Evolutionary conservation across 1,139 yeast genomes (phyloP), one percentile per base, ranked within the genome.

Genomic region (Diutina scorzettiae): DNA sequence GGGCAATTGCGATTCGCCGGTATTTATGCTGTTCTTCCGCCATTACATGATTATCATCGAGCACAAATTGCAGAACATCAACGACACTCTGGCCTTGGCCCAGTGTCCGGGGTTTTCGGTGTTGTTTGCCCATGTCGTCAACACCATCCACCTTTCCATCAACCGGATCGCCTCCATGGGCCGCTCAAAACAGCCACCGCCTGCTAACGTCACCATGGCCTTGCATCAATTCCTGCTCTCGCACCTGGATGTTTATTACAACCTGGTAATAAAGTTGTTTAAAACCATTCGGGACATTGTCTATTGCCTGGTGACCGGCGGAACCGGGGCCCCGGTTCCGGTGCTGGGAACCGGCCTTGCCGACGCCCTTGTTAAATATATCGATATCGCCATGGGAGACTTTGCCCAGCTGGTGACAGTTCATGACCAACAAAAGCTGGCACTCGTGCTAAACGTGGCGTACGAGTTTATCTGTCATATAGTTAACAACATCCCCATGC

Each of bases 11-110:
- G 84, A 63, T 71, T 85, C 87, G 60, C 78, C 51, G 57, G 68
- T 84, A 2, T 83, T 85, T 57, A 73, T 74, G 48, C 78, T 93
- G 1, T 85, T 85, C 52, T 62, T 83, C 45, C 78, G 85, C 53
- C 94, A 85, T 56, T 81, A 81, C 53, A 59, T 59, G 45, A 60
- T 43, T n/a, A 68, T 71, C 2, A 44, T 43, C 2, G 39, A 40
- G 18, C 36, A 19, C 19, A 16, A 18, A 5, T 21, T 42, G n/a
- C 42, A 28, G 46, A 18, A 42, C 29, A 37, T 40, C 18, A 41
- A 41, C 46, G 8, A 6, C 9, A 71, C 66, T 40, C 58, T 66
- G 17, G 23, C 40, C 14, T 44, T 44, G 18, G 43, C 27, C 27
- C 36, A 42, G 3, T 47, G 46, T 28, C 70, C 70, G 2, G 74